These are phyloP conservation scores for Sugiyamaella novakii DNA, from an alignment of 1,139 yeast species.

Conservation along the genomic window DNA sequence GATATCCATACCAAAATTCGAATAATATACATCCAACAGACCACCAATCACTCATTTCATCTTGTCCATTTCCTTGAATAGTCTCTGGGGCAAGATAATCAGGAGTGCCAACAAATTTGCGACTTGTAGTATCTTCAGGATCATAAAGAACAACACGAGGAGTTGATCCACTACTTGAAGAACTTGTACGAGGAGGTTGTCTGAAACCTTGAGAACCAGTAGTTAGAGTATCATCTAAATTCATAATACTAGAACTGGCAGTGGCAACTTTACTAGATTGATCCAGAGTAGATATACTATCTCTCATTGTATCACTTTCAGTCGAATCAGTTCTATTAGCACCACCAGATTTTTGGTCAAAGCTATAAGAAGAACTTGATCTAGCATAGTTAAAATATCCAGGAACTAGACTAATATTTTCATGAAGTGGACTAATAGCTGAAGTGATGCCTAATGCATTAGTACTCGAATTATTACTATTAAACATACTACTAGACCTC, in stretches of 20 bases:
- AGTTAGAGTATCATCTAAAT: slow-evolving; percentile 2
- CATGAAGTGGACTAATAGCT: slow-evolving; percentile 30
- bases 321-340: slow-evolving; percentile 20
- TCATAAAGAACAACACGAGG: slow-evolving; percentile 34
- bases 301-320: slow-evolving; percentile 18
- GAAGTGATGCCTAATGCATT: slow-evolving; percentile 15
- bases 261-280: slow-evolving; percentile 12
- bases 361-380: slow-evolving; percentile 22
- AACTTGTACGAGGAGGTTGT: slow-evolving; percentile 7
- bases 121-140: slow-evolving; percentile 35
- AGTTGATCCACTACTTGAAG: slow-evolving; percentile 22
- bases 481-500: slow-evolving; percentile 3
- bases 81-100: slow-evolving; percentile 98
- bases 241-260: neutral
- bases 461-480: slow-evolving; percentile 6
- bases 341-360: slow-evolving; percentile 20
- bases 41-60: slow-evolving; percentile 97
- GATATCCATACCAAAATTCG: slow-evolving; percentile 89
- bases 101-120: slow-evolving; percentile 92
- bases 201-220: slow-evolving; percentile 8
- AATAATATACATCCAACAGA: slow-evolving; percentile 93
- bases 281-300: slow-evolving; percentile 7
- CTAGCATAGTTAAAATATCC: slow-evolving; percentile 30
- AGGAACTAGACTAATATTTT: slow-evolving; percentile 37
- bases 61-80: slow-evolving; percentile 81